These are phyloP conservation scores for Clitocybe nebularis DNA, from an alignment of 1,284 basidiomycete species.

Conservation along the genomic window DNA sequence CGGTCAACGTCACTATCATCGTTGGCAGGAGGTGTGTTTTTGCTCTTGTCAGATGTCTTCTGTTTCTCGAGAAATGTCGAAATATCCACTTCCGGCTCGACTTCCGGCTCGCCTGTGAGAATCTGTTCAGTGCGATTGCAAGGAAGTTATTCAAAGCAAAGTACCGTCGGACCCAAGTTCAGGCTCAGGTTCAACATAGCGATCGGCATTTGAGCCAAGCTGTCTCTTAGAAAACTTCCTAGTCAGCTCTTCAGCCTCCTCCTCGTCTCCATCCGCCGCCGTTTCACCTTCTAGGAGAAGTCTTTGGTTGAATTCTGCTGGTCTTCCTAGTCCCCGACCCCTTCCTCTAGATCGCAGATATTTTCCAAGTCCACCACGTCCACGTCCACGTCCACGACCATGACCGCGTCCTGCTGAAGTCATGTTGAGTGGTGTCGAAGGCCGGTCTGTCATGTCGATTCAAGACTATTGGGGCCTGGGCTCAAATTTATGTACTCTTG, in stretches of 20 bases:
- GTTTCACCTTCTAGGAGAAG: conserved; percentile 58
- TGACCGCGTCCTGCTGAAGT: conserved; percentile 4
- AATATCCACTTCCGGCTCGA: conserved; percentile 72
- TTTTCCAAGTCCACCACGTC: conserved; percentile 68
- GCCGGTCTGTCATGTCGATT: no score
- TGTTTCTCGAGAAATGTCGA: conserved; percentile 63
- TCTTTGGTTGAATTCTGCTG: conserved; percentile 58
- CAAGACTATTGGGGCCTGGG: no score
- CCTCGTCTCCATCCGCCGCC: conserved; percentile 43
- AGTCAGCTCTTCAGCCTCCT: conserved; percentile 42
- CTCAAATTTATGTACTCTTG: no score
- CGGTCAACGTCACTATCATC: conserved; percentile 60
- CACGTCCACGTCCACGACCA: conserved; percentile 35
- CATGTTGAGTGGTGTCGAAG: conserved; percentile 19
- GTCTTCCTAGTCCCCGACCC: conserved; percentile 52
- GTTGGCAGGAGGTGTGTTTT: conserved; percentile 26
- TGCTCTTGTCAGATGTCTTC: conserved; percentile 39
- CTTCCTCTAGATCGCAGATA: conserved; percentile 65
- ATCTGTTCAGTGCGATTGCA: not conserved
- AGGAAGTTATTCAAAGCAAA: no score
- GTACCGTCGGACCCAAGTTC: conserved; percentile 65
- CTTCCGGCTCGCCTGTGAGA: conserved; percentile 62
- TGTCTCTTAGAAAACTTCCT: conserved; percentile 52
- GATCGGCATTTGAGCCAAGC: conserved; percentile 64
- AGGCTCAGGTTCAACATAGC: conserved; percentile 64